These are phyloP conservation scores for Hyaloscypha variabilis DNA, from an alignment of 495 filamentous ascomycete genomes.

Conservation along the genomic window DNA sequence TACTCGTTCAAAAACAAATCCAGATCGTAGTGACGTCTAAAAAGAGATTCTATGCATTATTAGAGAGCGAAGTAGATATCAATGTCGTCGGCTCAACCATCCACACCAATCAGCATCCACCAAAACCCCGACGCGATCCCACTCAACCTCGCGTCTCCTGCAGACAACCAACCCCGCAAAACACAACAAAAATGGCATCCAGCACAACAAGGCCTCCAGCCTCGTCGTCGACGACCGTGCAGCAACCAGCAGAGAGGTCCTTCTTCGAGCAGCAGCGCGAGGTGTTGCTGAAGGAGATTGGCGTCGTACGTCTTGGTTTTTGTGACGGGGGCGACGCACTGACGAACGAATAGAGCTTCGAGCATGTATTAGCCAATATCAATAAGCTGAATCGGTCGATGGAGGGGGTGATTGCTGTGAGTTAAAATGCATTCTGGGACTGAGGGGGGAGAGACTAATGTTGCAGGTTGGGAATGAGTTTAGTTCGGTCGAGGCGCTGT, in stretches of 20 bases:
- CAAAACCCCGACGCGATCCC: background rate
- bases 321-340: background rate
- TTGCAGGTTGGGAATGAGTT: slow-evolving; percentile 92
- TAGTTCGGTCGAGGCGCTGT: slow-evolving; percentile 91
- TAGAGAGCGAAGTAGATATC: background rate
- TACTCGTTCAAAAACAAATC: too few relatives aligned
- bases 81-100: background rate
- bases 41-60: too few relatives aligned
- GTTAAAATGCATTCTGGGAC: slow-evolving; percentile 23
- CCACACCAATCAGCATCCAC: background rate
- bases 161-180: background rate
- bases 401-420: slow-evolving; percentile 87
- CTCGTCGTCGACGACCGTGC: slow-evolving; percentile 17
- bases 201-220: slow-evolving; percentile 17
- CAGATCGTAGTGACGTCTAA: too few relatives aligned
- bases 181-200: slow-evolving; percentile 27
- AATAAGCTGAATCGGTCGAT: slow-evolving; percentile 92
- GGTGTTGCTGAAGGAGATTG: slow-evolving; percentile 76
- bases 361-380: slow-evolving; percentile 93
- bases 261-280: slow-evolving; percentile 84
- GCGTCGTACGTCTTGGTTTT: slow-evolving; percentile 56
- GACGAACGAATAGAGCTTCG: slow-evolving; percentile 67
- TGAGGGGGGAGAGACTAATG: background rate
- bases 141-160: background rate
- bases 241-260: slow-evolving; percentile 25